Conservation (phyloP, 345 rosid genomes). For the Trapa incisa region DNA sequence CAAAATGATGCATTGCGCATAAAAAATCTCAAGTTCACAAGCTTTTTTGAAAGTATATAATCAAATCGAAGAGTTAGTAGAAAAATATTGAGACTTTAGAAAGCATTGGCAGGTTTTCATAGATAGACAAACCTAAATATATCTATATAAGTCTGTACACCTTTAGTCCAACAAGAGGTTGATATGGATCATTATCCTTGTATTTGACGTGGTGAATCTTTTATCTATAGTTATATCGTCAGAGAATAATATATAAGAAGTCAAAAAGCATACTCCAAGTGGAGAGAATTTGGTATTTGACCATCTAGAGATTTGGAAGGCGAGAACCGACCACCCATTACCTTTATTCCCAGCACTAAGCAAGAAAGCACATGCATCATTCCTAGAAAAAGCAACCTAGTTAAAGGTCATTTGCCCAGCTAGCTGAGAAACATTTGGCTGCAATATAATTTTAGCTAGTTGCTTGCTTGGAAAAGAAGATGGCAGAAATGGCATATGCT, state of each 20-base stretch:
- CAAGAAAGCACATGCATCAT: conserved; percentile 85
- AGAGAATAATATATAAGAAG: background rate
- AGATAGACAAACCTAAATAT: conserved; percentile 56
- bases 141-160: conserved; percentile 73
- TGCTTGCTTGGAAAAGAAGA: background rate
- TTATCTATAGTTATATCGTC: conserved; percentile 37
- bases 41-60: background rate
- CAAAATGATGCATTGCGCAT: background rate
- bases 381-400: no score
- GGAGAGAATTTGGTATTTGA: no score
- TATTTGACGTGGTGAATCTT: conserved; percentile 85
- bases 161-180: conserved; percentile 96
- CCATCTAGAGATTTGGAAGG: background rate
- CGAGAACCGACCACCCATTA: conserved; percentile 12
- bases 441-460: background rate
- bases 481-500: background rate
- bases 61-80: background rate
- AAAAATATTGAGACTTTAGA: background rate
- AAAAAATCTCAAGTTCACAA: background rate
- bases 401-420: no score
- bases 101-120: background rate
- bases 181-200: conserved; percentile 96
- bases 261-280: background rate
- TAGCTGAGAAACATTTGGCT: background rate
- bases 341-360: conserved; percentile 98